phyloP scores from a whole-genome alignment of 2,329 filamentous ascomycete genomes.

The Arachnopeziza araneosa region DNA sequence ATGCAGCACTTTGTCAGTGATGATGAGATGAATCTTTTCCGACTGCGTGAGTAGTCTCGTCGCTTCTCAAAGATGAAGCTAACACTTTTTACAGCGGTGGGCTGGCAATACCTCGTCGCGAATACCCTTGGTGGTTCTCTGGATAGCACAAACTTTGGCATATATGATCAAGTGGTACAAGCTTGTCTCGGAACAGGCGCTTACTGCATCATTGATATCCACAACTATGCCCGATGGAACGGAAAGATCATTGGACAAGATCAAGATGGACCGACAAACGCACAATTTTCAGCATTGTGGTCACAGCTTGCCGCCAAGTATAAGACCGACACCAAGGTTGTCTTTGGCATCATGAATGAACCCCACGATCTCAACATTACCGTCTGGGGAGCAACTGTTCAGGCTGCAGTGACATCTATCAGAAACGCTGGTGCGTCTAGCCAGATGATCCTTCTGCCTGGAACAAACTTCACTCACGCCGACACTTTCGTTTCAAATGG shows the following conservation, averaged over 20 bases:
- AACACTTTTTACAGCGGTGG: slow-evolving; percentile 6
- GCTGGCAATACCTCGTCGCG: slow-evolving; percentile 56
- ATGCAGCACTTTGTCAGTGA: neutral
- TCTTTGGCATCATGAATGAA: slow-evolving; percentile 66
- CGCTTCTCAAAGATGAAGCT: neutral
- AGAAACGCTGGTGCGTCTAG: slow-evolving; percentile 53
- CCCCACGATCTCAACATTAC: slow-evolving; percentile 48
- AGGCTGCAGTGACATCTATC: slow-evolving; percentile 59
- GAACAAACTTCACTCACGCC: slow-evolving; percentile 37
- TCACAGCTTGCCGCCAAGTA: slow-evolving; percentile 53
- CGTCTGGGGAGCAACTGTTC: slow-evolving; percentile 54
- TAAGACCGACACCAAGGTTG: slow-evolving; percentile 44
- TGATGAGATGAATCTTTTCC: neutral
- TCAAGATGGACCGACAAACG: slow-evolving; percentile 57
- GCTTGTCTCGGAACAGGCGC: slow-evolving; percentile 51
- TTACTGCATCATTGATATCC: slow-evolving; percentile 53
- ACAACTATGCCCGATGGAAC: slow-evolving; percentile 57
- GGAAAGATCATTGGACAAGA: slow-evolving; percentile 49
- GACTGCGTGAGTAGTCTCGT: neutral
- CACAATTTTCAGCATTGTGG: slow-evolving; percentile 54
- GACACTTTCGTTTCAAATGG: slow-evolving; percentile 43
- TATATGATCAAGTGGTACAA: slow-evolving; percentile 51
- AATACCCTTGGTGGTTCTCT: slow-evolving; percentile 44
- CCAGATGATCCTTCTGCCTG: slow-evolving; percentile 60
- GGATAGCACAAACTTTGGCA: slow-evolving; percentile 40